phyloP scores from a whole-genome alignment of 2,329 filamentous ascomycete genomes.

The Sarocladium brachiariae region DNA sequence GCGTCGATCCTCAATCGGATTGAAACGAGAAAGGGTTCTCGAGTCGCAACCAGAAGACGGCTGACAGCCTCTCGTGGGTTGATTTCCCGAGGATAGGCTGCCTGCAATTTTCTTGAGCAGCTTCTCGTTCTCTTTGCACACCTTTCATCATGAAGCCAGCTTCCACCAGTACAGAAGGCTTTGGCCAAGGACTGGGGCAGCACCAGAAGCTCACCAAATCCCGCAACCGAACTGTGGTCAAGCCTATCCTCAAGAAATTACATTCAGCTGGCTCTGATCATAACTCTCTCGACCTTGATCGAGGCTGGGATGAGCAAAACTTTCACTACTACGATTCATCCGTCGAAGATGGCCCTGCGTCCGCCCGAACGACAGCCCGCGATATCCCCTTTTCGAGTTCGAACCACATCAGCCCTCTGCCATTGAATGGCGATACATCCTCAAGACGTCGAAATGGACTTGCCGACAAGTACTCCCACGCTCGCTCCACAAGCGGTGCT shows the following conservation, averaged over 20 bases:
- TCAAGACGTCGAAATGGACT: constrained; percentile 7
- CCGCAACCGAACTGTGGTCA: constrained; percentile 42
- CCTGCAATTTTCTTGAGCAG: background rate
- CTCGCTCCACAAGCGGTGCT: constrained; percentile 50
- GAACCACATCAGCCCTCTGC: constrained; percentile 1
- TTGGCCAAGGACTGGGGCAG: constrained; percentile 12
- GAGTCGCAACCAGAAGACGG: background rate
- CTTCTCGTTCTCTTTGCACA: background rate
- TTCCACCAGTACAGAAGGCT: constrained; percentile 25
- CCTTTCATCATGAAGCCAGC: constrained; percentile 11
- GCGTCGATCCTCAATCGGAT: constrained; percentile 1
- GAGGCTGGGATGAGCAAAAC: constrained; percentile 49
- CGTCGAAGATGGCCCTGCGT: constrained; percentile 17
- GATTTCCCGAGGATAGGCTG: background rate
- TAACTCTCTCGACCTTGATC: constrained; percentile 55
- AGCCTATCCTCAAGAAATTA: constrained; percentile 57
- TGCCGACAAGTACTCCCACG: constrained; percentile 42
- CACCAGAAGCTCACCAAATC: constrained; percentile 32
- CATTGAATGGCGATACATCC: background rate
- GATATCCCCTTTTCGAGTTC: constrained; percentile 42
- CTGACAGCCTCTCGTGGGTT: background rate
- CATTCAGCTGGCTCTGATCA: constrained; percentile 45
- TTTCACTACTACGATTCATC: constrained; percentile 20
- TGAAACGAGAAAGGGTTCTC: constrained; percentile 5
- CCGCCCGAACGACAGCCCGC: constrained; percentile 18